phyloP scores from a whole-genome alignment of 73 alveolate species.

The Effrenium voratum region DNA sequence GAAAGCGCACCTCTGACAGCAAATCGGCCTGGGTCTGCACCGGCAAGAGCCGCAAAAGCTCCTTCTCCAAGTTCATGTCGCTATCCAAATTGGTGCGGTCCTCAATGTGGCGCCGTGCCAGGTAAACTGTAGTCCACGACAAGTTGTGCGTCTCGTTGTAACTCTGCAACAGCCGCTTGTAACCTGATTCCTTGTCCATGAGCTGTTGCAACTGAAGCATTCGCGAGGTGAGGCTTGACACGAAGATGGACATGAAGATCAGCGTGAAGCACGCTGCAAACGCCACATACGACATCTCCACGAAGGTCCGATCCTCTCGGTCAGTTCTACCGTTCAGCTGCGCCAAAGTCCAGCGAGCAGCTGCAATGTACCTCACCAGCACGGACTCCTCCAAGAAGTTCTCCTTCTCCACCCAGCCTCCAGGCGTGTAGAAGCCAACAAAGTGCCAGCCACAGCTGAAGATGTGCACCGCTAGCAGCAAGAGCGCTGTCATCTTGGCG shows the following conservation, averaged over 20 bases:
- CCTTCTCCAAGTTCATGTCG: constrained; percentile 74
- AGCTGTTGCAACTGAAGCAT: constrained; percentile 89
- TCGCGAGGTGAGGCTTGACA: constrained; percentile 62
- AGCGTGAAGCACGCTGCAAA: constrained; percentile 75
- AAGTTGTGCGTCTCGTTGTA: constrained; percentile 73
- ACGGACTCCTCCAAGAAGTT: background rate
- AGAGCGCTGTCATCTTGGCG: too few species aligned
- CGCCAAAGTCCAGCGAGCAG: constrained; percentile 17
- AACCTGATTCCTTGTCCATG: constrained; percentile 88
- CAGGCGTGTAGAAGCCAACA: constrained; percentile 54
- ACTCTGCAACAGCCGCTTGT: constrained; percentile 83
- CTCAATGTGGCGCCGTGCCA: constrained; percentile 90
- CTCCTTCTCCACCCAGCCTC: constrained; percentile 74
- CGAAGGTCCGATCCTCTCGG: constrained; percentile 63
- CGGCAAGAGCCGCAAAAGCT: constrained; percentile 48
- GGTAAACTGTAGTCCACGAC: constrained; percentile 76
- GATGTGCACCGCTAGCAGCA: constrained; percentile 78
- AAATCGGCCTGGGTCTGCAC: constrained; percentile 87
- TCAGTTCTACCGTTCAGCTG: constrained; percentile 43
- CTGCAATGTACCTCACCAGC: constrained; percentile 41
- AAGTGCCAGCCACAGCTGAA: constrained; percentile 89
- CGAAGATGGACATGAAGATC: constrained; percentile 90
- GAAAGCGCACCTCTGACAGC: too few species aligned
- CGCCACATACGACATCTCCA: constrained; percentile 73
- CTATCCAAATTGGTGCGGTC: constrained; percentile 86